Evolutionary conservation across 2,329 filamentous ascomycete species (phyloP), one percentile per base, ranked within the genome.

Genomic region (Teratosphaeria nubilosa): DNA sequence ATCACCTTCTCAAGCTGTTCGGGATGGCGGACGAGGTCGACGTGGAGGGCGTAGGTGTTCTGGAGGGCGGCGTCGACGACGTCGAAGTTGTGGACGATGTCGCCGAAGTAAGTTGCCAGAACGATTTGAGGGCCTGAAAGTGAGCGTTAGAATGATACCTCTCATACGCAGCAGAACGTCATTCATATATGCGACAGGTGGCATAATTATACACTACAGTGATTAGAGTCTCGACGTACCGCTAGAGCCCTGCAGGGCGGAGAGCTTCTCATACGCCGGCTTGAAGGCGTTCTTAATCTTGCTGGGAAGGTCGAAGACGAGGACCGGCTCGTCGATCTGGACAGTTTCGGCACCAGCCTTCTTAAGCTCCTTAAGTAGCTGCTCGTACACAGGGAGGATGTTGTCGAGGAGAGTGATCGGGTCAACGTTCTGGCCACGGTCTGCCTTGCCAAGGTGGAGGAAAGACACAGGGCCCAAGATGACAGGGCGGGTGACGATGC

Each of bases 1-100:
- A 90, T 76, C 70, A 99, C 90, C 66, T 87, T 84, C 62, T 94
- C 86, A 64, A 99, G 87, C 82, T 99, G 94, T 83, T 97, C 92
- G 58, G 94, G 94, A 84, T 96, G 92, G 76, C 94, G 91, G 77
- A 97, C 94, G 66, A 97, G 87, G 78, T 99, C 94, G 67, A 97
- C 74, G 82, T 99, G 94, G 68, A 99, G 83, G 71, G 83, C 92
- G 76, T 95, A 84, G 72, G 95, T 77, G 71, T 84, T 84, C 67
- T 82, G 76, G 64, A 86, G 75, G 75, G 86, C 83, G 73, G 90
- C 84, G 61, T 72, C 68, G 70, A 99, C 78, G 67, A 90, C 85
- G 72, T 96, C 91, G 68, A 96, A 85, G 86, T 99, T 99, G 88
- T 99, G 94, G 71, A 97, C 90, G 67, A 99, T 91, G 77, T 99